Conservation (phyloP, 768 basidiomycete species). For the Termitomyces sp. region DNA sequence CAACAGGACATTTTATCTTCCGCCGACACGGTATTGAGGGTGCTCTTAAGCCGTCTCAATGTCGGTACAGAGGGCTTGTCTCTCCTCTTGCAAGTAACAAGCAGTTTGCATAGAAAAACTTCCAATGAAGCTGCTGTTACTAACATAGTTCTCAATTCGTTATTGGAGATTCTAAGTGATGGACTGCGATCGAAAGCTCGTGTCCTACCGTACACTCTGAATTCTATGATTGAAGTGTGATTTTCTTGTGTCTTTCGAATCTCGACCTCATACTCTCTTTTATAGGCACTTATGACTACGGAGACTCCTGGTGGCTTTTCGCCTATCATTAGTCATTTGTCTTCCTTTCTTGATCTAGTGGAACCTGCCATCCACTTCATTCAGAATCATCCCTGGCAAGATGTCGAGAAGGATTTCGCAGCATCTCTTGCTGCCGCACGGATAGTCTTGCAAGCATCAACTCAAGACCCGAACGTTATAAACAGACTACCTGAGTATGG, state of each 20-base stretch:
- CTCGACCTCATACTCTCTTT: not conserved
- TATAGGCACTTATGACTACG: slow-evolving; percentile 21
- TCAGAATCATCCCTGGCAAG: slow-evolving; percentile 41
- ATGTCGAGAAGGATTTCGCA: slow-evolving; percentile 47
- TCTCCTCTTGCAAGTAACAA: slow-evolving; percentile 43
- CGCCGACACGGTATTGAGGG: slow-evolving; percentile 57
- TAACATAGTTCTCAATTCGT: slow-evolving; percentile 31
- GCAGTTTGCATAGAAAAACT: slow-evolving; percentile 35
- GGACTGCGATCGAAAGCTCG: slow-evolving; percentile 49
- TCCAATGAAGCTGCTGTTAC: slow-evolving; percentile 18
- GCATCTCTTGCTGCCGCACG: slow-evolving; percentile 47
- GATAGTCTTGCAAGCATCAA: slow-evolving; percentile 44
- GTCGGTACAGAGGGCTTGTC: slow-evolving; percentile 39
- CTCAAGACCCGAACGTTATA: slow-evolving; percentile 36
- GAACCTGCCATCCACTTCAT: slow-evolving; percentile 51
- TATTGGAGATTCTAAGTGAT: slow-evolving; percentile 50
- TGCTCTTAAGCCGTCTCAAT: slow-evolving; percentile 41
- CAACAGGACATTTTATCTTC: slow-evolving; percentile 53
- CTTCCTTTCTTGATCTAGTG: slow-evolving; percentile 33
- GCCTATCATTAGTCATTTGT: slow-evolving; percentile 25
- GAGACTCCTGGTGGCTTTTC: slow-evolving; percentile 22
- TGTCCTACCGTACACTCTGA: slow-evolving; percentile 41
- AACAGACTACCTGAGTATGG: slow-evolving; percentile 30
- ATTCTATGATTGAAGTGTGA: slow-evolving; percentile 48
- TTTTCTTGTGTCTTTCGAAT: not conserved